A percentile compares a stretch with the other conserved stretches of the same genome.
These are phyloP conservation scores for Aspergillus sp. DNA, from an alignment of 2,329 filamentous ascomycete species.

Conservation along the genomic window DNA sequence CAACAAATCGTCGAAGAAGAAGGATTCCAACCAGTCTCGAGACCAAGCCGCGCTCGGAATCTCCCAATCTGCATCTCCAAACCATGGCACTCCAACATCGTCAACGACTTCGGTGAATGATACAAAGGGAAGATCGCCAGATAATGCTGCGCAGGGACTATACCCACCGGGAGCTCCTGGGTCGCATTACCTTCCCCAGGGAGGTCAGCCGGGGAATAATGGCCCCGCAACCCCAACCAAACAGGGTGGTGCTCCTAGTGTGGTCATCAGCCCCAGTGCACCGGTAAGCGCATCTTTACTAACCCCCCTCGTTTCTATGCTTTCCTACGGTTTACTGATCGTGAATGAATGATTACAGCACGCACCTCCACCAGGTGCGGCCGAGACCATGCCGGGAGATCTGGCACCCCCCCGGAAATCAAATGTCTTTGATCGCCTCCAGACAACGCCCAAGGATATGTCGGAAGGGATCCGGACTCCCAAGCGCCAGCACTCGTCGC, in stretches of 20 bases:
- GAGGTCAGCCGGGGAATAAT: constrained; percentile 38
- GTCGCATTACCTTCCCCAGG: constrained; percentile 34
- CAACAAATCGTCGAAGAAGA: constrained; percentile 70
- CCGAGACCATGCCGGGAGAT: constrained; percentile 97
- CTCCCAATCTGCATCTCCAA: constrained; percentile 51
- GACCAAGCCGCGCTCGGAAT: constrained; percentile 50
- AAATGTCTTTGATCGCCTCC: constrained; percentile 76
- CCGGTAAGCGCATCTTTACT: constrained; percentile 58
- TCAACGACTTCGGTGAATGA: constrained; percentile 85
- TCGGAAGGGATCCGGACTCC: constrained; percentile 92
- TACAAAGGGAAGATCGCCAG: constrained; percentile 67
- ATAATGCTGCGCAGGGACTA: constrained; percentile 29
- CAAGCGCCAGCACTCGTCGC: constrained; percentile 92
- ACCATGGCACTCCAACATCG: constrained; percentile 71
- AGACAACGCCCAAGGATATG: constrained; percentile 92
- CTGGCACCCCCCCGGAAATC: constrained; percentile 95
- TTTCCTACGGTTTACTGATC: constrained; percentile 5
- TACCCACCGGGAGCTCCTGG: constrained; percentile 23
- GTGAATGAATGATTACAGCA: constrained; percentile 51
- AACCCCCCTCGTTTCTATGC: constrained; percentile 1
- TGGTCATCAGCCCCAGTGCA: constrained; percentile 90
- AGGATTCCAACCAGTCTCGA: constrained; percentile 66
- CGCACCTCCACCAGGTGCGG: constrained; percentile 81
- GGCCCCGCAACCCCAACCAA: constrained; percentile 57
- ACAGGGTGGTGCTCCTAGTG: constrained; percentile 66